Conservation (phyloP, 148 eudicot species). For the Rhododendron kiyosumense region DNA sequence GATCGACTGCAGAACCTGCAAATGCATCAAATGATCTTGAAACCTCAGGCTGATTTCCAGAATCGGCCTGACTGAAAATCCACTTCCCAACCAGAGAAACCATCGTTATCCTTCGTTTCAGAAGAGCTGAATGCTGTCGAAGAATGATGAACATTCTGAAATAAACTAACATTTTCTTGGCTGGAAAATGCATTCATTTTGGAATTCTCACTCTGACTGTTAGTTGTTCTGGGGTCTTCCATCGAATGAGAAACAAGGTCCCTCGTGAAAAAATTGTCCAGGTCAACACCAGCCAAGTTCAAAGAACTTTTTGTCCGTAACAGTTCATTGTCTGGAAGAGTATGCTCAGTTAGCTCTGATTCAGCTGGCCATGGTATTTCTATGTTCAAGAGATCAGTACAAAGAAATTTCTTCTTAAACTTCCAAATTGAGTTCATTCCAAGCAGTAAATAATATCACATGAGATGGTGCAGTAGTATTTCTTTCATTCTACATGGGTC, state of each 20-base stretch:
- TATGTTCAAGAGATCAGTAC: constrained; percentile 61
- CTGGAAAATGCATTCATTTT: constrained; percentile 23
- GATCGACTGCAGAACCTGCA: constrained; percentile 25
- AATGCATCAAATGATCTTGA: constrained; percentile 12
- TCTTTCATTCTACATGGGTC: background rate
- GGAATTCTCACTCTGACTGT: constrained; percentile 16
- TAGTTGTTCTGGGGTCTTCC: constrained; percentile 20
- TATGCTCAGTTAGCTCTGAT: constrained; percentile 32
- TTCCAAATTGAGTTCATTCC: background rate
- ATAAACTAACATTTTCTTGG: constrained; percentile 33
- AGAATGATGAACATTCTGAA: constrained; percentile 30
- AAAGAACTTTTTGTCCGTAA: constrained; percentile 30
- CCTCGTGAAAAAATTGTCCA: constrained; percentile 37
- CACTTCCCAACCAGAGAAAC: constrained; percentile 71
- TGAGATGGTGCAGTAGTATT: background rate
- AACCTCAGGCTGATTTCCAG: constrained; percentile 19
- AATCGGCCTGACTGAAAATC: constrained; percentile 66
- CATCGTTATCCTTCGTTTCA: constrained; percentile 23
- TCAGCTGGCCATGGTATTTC: constrained; percentile 68
- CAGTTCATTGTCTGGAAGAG: constrained; percentile 17
- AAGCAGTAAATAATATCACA: background rate
- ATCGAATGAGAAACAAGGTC: constrained; percentile 17
- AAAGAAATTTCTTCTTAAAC: constrained; percentile 29
- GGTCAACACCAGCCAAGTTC: constrained; percentile 42
- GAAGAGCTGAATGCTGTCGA: constrained; percentile 26